Base-by-base conservation (phyloP, 768 basidiomycete genomes). In the Clavulina sp. region DNA sequence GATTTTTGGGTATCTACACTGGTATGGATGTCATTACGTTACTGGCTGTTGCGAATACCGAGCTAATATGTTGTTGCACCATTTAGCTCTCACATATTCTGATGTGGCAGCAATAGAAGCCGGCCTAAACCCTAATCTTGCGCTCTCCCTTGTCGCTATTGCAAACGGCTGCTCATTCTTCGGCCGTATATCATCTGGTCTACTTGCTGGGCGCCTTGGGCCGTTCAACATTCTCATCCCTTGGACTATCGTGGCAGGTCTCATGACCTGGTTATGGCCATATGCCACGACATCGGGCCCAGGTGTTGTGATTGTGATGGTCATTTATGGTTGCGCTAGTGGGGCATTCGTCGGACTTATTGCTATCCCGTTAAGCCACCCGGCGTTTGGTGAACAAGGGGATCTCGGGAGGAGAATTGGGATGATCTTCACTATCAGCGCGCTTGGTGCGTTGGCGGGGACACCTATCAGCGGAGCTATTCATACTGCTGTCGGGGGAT, bases 251-350 rank as follows among this genome's bases (percentile, higher is more conserved):
- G 41, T 56, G 1, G 60, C 62, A 9, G 61, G 52, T 3, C 50
- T 59, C 36, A 62, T 59, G 54, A 57, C 62, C 2, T 64, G 60
- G 55, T 41, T 50, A 30, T 63, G 62, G 62, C 61, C 61, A 4
- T 52, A 53, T 31, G 40, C 51, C n/a, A 33, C 26, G 41, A 56
- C 29, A 32, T 34, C 30, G 33, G 51, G 29, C 4, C 21, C n/a
- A 3, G 9, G 43, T 23, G 23, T 53, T 23, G 34, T 29, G 16
- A 26, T 54, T 16, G 51, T 52, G 2, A 31, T 54, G 13, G 43
- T 54, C n/a, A n/a, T n/a, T 18, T 54, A 54, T 28, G 54, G 54
- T 52, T 54, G 23, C 21, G 54, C 24, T 7, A 7, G 24, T 46
- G 58, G 57, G 2, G 53, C 56, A 0, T 54, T 55, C 28, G 53